phyloP scores from a whole-genome alignment of 129 eudicot genomes.

The Flaveria sonorensis region DNA sequence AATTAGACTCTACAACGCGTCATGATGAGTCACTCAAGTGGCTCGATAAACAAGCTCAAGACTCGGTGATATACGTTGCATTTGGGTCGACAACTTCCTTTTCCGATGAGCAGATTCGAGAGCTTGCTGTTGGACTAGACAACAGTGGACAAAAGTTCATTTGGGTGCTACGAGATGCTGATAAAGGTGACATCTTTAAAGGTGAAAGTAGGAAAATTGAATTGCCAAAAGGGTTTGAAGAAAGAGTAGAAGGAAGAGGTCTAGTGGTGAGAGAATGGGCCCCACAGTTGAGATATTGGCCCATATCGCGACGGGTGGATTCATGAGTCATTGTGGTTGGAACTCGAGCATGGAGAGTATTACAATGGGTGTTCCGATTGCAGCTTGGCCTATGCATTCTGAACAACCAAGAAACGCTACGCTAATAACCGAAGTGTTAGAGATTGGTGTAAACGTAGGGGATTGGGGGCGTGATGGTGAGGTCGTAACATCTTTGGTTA shows the following conservation, averaged over 20 bases:
- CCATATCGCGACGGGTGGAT: conserved; percentile 35
- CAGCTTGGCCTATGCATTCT: conserved; percentile 57
- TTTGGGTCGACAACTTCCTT: conserved; percentile 49
- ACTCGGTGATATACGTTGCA: conserved; percentile 46
- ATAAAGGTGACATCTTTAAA: conserved; percentile 33
- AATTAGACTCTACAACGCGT: conserved; percentile 6
- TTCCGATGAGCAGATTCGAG: conserved; percentile 26
- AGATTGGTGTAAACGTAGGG: conserved; percentile 29
- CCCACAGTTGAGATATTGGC: conserved; percentile 34
- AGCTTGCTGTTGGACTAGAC: conserved; percentile 40
- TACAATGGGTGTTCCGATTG: conserved; percentile 46
- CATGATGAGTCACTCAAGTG: conserved; percentile 35
- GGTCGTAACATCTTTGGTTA: conserved; percentile 12
- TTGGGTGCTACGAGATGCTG: conserved; percentile 45
- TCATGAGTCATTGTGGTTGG: conserved; percentile 50
- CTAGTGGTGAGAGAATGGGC: conserved; percentile 39
- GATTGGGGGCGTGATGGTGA: conserved; percentile 28
- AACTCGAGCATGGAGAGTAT: conserved; percentile 50
- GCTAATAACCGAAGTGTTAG: conserved; percentile 26
- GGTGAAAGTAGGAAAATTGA: conserved; percentile 9
- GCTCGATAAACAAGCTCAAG: conserved; percentile 51
- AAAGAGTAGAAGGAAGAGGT: conserved; percentile 31
- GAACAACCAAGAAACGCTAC: conserved; percentile 44
- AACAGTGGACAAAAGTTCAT: conserved; percentile 32
- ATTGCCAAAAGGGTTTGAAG: conserved; percentile 37